Base-by-base conservation (phyloP, 2,329 filamentous ascomycete genomes). In the Phaeophleospora eucalypticola region DNA sequence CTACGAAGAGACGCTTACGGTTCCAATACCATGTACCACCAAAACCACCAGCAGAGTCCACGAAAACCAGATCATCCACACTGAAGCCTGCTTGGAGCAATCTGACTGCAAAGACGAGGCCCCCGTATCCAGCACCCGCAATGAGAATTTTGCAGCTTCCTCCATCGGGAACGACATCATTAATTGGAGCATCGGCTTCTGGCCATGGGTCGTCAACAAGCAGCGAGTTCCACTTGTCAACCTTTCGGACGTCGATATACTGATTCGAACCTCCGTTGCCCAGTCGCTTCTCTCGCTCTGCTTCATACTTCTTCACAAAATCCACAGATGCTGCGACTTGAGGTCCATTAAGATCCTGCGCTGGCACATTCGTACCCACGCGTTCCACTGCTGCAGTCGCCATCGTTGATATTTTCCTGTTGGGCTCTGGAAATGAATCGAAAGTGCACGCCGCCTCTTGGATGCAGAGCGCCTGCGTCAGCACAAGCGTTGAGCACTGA, bases 21-120 rank as follows among this genome's bases (percentile, higher is more conserved):
- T 76, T 75, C 69, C 70, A 75, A 53, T 72, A 76, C 64, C 73
- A 76, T 1, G 71, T 74, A 0, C 73, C 73, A 3, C 74, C 72
- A 56, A 74, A 75, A 4, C 70, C 71, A 3, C 69, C 71, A 3
- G 71, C 72, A 15, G 63, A 75, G 52, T 75, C 73, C 8, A 73
- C 57, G 29, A 75, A 65, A 14, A 64, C 51, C 18, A 75, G 66
- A 37, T 72, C 65, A 4, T 62, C 53, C 7, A 59, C 46, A 8
- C 40, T 49, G 49, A 71, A 58, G 2, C 70, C 69, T 3, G 64
- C 57, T 49, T 72, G 58, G 16, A 72, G 58, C 17, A 74, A 51
- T 2, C 66, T 59, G 1, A 67, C 67, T 4, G 70, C 72, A 45
- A 66, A 67, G 4, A 72, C 56, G 18, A 74, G 65, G 4, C 71